These are phyloP conservation scores for Amanita subjunquillea DNA, from an alignment of 768 basidiomycete genomes.

Conservation along the genomic window DNA sequence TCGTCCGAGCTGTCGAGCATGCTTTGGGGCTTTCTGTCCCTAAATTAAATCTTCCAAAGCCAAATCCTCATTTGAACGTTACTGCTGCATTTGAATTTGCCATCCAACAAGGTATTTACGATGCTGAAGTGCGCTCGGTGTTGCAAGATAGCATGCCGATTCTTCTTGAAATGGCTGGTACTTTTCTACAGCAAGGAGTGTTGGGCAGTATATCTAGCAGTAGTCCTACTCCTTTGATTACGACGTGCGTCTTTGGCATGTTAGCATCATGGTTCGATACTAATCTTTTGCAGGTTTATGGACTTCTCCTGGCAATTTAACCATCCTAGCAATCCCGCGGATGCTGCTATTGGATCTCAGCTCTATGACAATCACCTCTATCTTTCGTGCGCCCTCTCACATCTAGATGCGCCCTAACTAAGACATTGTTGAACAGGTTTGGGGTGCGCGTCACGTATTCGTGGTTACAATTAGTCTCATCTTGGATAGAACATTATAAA, in stretches of 20 bases:
- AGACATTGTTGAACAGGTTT: constrained; percentile 25
- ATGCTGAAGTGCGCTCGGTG: constrained; percentile 11
- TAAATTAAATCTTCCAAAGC: constrained; percentile 14
- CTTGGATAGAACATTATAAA: constrained; percentile 54
- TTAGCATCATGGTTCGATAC: too few relatives aligned
- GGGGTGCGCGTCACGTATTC: constrained; percentile 31
- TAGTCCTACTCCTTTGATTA: too few relatives aligned
- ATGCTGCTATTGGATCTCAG: constrained; percentile 48
- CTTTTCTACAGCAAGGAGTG: background rate
- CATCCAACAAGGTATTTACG: constrained; percentile 13
- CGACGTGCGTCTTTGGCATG: too few relatives aligned
- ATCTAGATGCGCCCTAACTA: background rate
- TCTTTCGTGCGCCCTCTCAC: constrained; percentile 40
- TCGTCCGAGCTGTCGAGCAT: constrained; percentile 30
- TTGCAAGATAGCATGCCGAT: background rate
- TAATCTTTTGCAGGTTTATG: constrained; percentile 49
- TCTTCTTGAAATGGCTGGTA: background rate
- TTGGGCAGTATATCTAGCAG: background rate
- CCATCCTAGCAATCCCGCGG: constrained; percentile 46
- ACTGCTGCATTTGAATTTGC: constrained; percentile 16
- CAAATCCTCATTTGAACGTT: constrained; percentile 13
- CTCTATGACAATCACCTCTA: constrained; percentile 76
- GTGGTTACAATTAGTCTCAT: constrained; percentile 2
- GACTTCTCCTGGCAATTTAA: constrained; percentile 70
- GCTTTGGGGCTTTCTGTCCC: constrained; percentile 43